These are phyloP conservation scores for Colletotrichum higginsianum DNA, from an alignment of 2,329 filamentous ascomycete genomes.

Conservation along the genomic window DNA sequence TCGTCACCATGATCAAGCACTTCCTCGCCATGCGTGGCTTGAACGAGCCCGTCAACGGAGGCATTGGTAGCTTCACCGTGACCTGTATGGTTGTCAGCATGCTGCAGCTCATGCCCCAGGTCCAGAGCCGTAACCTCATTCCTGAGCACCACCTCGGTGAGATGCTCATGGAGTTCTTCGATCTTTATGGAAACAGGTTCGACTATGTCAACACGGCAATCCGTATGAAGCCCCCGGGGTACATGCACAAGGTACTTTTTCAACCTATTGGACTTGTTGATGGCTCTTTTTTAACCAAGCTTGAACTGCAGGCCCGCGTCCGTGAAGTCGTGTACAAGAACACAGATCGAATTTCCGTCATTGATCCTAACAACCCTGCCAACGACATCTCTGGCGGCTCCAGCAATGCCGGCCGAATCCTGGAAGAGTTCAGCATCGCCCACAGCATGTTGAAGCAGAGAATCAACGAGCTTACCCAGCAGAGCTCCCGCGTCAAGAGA, in stretches of 20 bases:
- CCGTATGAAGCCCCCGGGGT: slow-evolving; percentile 79
- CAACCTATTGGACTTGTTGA: too few species aligned
- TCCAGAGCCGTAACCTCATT: slow-evolving; percentile 72
- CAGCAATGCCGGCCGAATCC: slow-evolving; percentile 76
- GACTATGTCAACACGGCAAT: slow-evolving; percentile 81
- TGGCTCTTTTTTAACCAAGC: neutral
- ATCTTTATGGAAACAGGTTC: slow-evolving; percentile 90
- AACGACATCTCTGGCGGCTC: slow-evolving; percentile 96
- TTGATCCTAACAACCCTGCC: slow-evolving; percentile 86
- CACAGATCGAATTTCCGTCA: slow-evolving; percentile 82
- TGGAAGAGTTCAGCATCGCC: slow-evolving; percentile 78
- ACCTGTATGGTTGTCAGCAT: slow-evolving; percentile 95
- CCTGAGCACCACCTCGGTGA: slow-evolving; percentile 81
- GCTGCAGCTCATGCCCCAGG: slow-evolving; percentile 83
- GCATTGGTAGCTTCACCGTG: slow-evolving; percentile 93
- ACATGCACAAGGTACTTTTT: slow-evolving; percentile 79
- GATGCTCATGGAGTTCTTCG: slow-evolving; percentile 88
- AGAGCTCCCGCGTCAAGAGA: slow-evolving; percentile 47
- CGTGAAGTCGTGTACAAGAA: slow-evolving; percentile 69
- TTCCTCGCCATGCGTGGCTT: slow-evolving; percentile 89
- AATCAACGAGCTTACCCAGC: slow-evolving; percentile 66
- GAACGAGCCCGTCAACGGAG: slow-evolving; percentile 92
- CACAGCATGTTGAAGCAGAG: slow-evolving; percentile 69
- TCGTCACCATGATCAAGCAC: slow-evolving; percentile 93
- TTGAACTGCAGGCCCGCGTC: slow-evolving; percentile 3